phyloP scores from a whole-genome alignment of 352 stramenopile genomes.

The Phytopythium delawarense region DNA sequence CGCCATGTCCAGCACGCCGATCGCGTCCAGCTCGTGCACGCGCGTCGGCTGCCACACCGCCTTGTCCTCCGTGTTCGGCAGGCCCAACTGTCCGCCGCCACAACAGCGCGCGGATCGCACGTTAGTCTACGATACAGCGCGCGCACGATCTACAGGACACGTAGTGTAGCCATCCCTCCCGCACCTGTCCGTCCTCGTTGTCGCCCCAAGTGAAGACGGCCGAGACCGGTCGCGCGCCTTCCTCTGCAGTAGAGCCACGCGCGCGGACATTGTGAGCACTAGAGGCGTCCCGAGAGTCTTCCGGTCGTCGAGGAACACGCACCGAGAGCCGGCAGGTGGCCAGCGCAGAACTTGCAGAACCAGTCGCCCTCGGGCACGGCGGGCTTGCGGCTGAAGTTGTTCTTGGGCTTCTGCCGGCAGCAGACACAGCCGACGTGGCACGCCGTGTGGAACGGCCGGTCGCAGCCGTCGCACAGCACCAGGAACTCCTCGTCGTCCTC shows the following conservation, averaged over 20 bases:
- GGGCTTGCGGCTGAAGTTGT: slow-evolving; percentile 72
- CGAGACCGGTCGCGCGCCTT: slow-evolving; percentile 37
- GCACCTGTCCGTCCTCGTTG: slow-evolving; percentile 80
- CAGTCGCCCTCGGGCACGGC: slow-evolving; percentile 77
- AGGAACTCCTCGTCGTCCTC: slow-evolving; percentile 76
- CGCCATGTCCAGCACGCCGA: slow-evolving; percentile 63
- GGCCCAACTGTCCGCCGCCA: slow-evolving; percentile 33
- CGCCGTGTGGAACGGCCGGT: slow-evolving; percentile 67
- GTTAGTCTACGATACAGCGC: not conserved
- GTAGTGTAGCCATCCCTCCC: slow-evolving; percentile 8
- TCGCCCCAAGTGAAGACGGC: slow-evolving; percentile 71
- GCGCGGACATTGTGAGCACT: not conserved
- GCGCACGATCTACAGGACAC: not conserved
- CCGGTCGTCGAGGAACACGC: not conserved
- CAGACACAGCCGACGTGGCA: slow-evolving; percentile 75
- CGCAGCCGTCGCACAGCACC: slow-evolving; percentile 78
- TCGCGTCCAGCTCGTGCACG: slow-evolving; percentile 52
- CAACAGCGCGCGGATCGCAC: not conserved
- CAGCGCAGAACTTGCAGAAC: slow-evolving; percentile 86
- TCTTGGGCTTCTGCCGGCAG: slow-evolving; percentile 72
- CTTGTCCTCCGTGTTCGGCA: slow-evolving; percentile 43
- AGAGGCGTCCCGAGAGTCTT: too few relatives aligned
- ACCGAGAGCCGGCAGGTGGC: slow-evolving; percentile 49
- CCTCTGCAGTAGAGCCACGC: slow-evolving; percentile 18
- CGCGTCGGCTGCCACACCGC: slow-evolving; percentile 54